Evolutionary conservation across 768 basidiomycete species (phyloP).

Genomic region (Leucocoprinus sp.): DNA sequence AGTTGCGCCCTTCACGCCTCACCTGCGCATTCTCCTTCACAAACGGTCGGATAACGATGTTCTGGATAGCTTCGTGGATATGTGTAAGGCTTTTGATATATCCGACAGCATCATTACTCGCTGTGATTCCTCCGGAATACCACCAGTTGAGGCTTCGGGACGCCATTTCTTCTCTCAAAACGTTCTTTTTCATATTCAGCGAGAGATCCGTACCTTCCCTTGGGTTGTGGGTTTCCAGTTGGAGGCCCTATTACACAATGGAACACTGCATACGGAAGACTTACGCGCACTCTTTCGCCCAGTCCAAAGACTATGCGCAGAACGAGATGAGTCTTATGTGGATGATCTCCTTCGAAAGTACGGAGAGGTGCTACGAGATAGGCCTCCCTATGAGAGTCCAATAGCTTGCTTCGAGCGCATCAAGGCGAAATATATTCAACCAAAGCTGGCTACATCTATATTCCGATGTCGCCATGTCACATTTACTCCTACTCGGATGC

Average conservation of each 20-base stretch:
- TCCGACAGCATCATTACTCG: slow-evolving; percentile 25
- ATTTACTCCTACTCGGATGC: slow-evolving; percentile 64
- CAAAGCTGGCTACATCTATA: slow-evolving; percentile 20
- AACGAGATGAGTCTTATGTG: slow-evolving; percentile 22
- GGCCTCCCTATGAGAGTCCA: slow-evolving; percentile 31
- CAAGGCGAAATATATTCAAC: slow-evolving; percentile 20
- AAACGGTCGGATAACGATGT: slow-evolving; percentile 37
- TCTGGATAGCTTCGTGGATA: slow-evolving; percentile 39
- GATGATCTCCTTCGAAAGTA: slow-evolving; percentile 51
- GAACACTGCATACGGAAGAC: slow-evolving; percentile 53
- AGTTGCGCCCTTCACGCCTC: slow-evolving; percentile 65
- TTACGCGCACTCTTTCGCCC: slow-evolving; percentile 35
- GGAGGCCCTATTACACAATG: slow-evolving; percentile 59
- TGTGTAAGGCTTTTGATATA: slow-evolving; percentile 45
- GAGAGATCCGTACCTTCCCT: slow-evolving; percentile 36
- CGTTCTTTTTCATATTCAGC: slow-evolving; percentile 36
- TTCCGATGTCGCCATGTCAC: slow-evolving; percentile 72
- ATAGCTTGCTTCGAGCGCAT: slow-evolving; percentile 36
- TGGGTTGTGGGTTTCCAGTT: slow-evolving; percentile 76
- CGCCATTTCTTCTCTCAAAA: slow-evolving; percentile 43
- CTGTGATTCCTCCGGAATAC: slow-evolving; percentile 18
- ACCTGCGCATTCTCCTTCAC: slow-evolving; percentile 56
- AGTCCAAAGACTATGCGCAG: slow-evolving; percentile 33
- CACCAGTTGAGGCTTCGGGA: slow-evolving; percentile 40
- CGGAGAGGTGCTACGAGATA: slow-evolving; percentile 36